These are phyloP conservation scores for Orychophragmus violaceus DNA, from an alignment of 345 rosid species.

Conservation along the genomic window DNA sequence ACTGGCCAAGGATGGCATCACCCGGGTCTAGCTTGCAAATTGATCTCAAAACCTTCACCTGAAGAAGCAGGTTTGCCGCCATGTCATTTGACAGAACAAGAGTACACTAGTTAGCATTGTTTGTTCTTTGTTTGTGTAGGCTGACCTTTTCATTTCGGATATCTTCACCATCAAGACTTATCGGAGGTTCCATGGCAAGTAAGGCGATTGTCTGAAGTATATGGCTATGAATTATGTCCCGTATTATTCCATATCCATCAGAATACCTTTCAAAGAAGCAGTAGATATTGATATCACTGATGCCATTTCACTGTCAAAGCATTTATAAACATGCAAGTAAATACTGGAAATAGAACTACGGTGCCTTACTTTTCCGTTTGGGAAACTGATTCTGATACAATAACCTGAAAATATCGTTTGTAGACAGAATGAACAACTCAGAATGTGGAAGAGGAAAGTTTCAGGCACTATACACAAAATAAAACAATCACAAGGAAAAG, in stretches of 20 bases:
- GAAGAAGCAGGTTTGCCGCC: slow-evolving; percentile 20
- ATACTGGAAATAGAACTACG: neutral
- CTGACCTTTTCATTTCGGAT: slow-evolving; percentile 70
- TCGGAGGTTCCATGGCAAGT: slow-evolving; percentile 83
- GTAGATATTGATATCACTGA: neutral
- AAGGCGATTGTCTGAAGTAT: slow-evolving; percentile 67
- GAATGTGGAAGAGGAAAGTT: neutral
- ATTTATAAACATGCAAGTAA: neutral
- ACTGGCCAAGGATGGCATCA: slow-evolving; percentile 72
- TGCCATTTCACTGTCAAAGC: neutral
- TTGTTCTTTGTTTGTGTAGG: neutral
- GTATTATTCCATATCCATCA: slow-evolving; percentile 79
- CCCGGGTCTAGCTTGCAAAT: slow-evolving; percentile 45
- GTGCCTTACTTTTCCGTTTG: slow-evolving; percentile 42
- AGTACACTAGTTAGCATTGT: neutral
- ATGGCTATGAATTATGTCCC: slow-evolving; percentile 69
- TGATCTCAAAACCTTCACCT: slow-evolving; percentile 74
- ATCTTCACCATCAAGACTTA: slow-evolving; percentile 78
- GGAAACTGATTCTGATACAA: slow-evolving; percentile 49
- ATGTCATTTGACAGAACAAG: slow-evolving; percentile 1
- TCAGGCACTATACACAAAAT: neutral
- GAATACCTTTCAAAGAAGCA: slow-evolving; percentile 39
- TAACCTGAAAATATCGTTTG: slow-evolving; percentile 40
- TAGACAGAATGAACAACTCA: slow-evolving; percentile 11
- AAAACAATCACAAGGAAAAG: neutral